These are phyloP conservation scores for Cerrena zonata DNA, from an alignment of 1,284 basidiomycete species.

Conservation along the genomic window DNA sequence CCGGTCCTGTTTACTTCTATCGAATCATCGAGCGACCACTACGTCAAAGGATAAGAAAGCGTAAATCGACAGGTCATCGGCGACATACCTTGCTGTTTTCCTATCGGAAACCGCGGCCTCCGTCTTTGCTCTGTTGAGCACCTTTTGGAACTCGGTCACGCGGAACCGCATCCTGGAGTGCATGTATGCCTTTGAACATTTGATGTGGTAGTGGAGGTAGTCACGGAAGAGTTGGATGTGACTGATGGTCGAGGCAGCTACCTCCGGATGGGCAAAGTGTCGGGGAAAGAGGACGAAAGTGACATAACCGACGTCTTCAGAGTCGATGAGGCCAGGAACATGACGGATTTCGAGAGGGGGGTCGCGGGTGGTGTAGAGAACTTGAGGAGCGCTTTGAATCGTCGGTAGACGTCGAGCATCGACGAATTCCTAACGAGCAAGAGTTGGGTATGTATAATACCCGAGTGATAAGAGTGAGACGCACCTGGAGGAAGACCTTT, in stretches of 20 bases:
- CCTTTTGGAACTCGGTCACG: conserved; percentile 95
- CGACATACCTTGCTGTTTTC: conserved; percentile 82
- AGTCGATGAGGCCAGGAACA: conserved; percentile 72
- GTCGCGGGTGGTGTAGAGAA: conserved; percentile 92
- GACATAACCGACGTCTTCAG: conserved; percentile 94
- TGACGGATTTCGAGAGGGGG: conserved; percentile 94
- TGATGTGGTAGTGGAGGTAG: conserved; percentile 99
- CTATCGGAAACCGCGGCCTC: conserved; percentile 80
- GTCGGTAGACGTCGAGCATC: conserved; percentile 90
- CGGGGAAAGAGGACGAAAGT: conserved; percentile 98
- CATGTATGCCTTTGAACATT: conserved; percentile 99
- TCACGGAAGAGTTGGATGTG: conserved; percentile 97
- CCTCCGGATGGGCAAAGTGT: conserved; percentile 78
- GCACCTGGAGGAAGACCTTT: conserved; percentile 92
- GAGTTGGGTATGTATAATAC: background rate
- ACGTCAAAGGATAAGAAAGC: background rate
- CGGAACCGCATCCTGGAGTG: conserved; percentile 95
- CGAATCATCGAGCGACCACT: conserved; percentile 13
- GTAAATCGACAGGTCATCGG: background rate
- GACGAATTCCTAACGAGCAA: conserved; percentile 82
- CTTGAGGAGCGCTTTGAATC: conserved; percentile 96
- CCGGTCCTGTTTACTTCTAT: background rate
- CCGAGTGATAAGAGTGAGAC: conserved; percentile 17
- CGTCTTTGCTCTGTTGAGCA: conserved; percentile 96
- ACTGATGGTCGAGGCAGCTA: conserved; percentile 82